These are phyloP conservation scores for Leccinum aurantiacum DNA, from an alignment of 768 basidiomycete genomes.

Conservation along the genomic window DNA sequence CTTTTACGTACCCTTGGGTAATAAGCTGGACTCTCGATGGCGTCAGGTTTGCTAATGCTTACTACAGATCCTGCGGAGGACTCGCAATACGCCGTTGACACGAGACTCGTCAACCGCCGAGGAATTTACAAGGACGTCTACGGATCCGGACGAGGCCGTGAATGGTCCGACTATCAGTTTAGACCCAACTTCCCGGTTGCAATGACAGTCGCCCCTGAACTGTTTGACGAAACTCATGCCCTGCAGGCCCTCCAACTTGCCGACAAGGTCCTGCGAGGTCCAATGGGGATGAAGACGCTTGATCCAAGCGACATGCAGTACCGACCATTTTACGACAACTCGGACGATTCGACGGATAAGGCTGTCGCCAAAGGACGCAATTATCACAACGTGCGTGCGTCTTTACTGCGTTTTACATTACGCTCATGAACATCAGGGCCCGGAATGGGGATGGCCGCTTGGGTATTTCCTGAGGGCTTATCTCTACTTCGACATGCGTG, in stretches of 20 bases:
- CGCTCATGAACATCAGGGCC: slow-evolving; percentile 53
- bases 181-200: slow-evolving; percentile 93
- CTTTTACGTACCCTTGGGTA: slow-evolving; percentile 87
- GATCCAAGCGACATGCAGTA: slow-evolving; percentile 89
- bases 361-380: slow-evolving; percentile 91
- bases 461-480: slow-evolving; percentile 96
- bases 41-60: slow-evolving; percentile 4
- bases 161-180: slow-evolving; percentile 98
- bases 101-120: slow-evolving; percentile 76
- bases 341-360: slow-evolving; percentile 84
- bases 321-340: slow-evolving; percentile 89
- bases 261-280: slow-evolving; percentile 77
- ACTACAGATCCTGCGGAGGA: slow-evolving; percentile 70
- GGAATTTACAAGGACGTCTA: slow-evolving; percentile 99
- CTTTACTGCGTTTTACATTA: background rate
- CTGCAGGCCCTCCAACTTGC: slow-evolving; percentile 77
- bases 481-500: slow-evolving; percentile 77
- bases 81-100: slow-evolving; percentile 62
- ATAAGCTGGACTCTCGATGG: background rate
- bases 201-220: slow-evolving; percentile 95
- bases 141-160: slow-evolving; percentile 80
- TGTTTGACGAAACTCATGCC: slow-evolving; percentile 82
- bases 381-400: slow-evolving; percentile 74
- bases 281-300: slow-evolving; percentile 95
- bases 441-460: slow-evolving; percentile 93